A percentile compares a stretch with the other conserved stretches of the same genome.
Evolutionary conservation across 108 stramenopile genomes (phyloP).

Genomic region (Cyclotella sp.): DNA sequence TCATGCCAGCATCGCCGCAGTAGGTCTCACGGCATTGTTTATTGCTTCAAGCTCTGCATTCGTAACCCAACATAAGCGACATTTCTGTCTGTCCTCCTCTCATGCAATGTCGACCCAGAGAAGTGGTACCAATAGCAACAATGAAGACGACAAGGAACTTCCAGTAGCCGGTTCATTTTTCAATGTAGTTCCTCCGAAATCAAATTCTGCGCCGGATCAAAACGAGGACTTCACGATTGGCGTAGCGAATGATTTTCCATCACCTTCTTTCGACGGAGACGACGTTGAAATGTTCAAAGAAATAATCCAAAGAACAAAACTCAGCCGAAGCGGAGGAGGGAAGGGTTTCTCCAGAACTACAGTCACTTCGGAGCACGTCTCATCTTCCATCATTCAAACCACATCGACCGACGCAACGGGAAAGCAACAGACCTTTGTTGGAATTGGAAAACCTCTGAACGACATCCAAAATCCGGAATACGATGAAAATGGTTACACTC

Average conservation of each 20-base stretch:
- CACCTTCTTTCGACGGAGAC: slow-evolving; percentile 8
- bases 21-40: slow-evolving; percentile 3
- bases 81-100: not conserved
- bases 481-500: slow-evolving; percentile 89
- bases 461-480: slow-evolving; percentile 82
- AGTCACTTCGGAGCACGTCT: slow-evolving; percentile 35
- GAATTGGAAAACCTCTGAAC: slow-evolving; percentile 76
- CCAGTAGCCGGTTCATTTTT: slow-evolving; percentile 54
- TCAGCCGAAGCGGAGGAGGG: slow-evolving; percentile 23
- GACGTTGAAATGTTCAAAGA: slow-evolving; percentile 46
- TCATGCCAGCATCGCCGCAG: not conserved
- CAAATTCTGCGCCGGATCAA: not conserved
- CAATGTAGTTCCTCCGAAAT: slow-evolving; percentile 42
- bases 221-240: not conserved
- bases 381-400: slow-evolving; percentile 42
- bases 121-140: not conserved
- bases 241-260: slow-evolving; percentile 1
- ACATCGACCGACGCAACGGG: slow-evolving; percentile 25
- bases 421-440: slow-evolving; percentile 65
- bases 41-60: slow-evolving; percentile 3
- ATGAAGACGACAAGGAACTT: slow-evolving; percentile 25
- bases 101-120: slow-evolving; percentile 21
- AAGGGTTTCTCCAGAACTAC: slow-evolving; percentile 35
- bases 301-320: slow-evolving; percentile 39
- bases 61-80: not conserved